A percentile compares a stretch with the other conserved stretches of the same genome.
Conservation (phyloP, 352 stramenopile species). For the Halophytophthora batemanensis region DNA sequence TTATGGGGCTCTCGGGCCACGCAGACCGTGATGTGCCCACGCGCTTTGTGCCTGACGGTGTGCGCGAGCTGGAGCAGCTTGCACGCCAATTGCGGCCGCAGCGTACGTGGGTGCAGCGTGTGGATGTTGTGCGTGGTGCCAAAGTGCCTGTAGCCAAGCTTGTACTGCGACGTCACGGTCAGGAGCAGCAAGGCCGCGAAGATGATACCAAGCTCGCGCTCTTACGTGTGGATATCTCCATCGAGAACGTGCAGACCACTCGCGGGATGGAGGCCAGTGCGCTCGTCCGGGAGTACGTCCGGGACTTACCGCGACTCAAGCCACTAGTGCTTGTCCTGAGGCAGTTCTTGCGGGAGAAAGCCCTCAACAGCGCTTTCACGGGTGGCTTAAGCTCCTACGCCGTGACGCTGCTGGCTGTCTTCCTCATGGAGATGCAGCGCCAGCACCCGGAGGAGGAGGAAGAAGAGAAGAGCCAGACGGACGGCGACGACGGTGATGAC, state of each 20-base stretch:
- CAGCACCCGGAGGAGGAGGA: conserved; percentile 32
- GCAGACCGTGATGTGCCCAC: conserved; percentile 39
- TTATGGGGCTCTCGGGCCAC: conserved; percentile 57
- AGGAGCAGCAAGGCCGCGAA: conserved; percentile 11
- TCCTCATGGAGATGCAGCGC: conserved; percentile 68
- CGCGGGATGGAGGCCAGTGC: conserved; percentile 79
- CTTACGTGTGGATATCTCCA: conserved; percentile 85
- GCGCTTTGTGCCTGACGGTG: conserved; percentile 41
- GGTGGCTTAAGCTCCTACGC: conserved; percentile 88
- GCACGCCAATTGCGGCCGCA: conserved; percentile 43
- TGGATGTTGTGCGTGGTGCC: conserved; percentile 77
- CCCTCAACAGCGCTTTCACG: conserved; percentile 88
- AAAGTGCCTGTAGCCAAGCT: conserved; percentile 88
- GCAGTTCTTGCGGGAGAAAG: conserved; percentile 84
- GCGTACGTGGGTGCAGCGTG: conserved; percentile 64
- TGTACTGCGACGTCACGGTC: conserved; percentile 46
- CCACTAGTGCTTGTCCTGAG: conserved; percentile 85
- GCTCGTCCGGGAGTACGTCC: conserved; percentile 78
- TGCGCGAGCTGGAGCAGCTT: conserved; percentile 61
- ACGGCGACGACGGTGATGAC: background rate
- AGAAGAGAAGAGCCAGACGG: background rate
- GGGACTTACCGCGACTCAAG: conserved; percentile 60
- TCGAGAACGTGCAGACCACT: conserved; percentile 82
- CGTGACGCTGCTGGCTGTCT: conserved; percentile 80
- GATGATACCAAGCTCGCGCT: conserved; percentile 1